These are phyloP conservation scores for Pseudogymnoascus verrucosus DNA, from an alignment of 2,329 filamentous ascomycete species.

Conservation along the genomic window DNA sequence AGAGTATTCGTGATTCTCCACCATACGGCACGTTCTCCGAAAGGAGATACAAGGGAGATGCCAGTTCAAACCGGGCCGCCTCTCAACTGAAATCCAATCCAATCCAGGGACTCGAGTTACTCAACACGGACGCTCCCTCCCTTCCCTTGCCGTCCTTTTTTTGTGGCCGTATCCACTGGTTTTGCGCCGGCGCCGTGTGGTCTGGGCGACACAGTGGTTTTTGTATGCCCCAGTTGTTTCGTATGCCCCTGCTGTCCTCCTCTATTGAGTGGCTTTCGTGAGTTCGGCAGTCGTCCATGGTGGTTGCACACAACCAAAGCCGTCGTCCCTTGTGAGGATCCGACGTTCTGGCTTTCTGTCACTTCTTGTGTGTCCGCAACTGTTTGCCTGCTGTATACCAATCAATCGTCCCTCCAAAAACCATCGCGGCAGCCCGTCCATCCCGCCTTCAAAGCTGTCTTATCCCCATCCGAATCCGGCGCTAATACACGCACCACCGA, in stretches of 20 bases:
- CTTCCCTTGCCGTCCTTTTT: not conserved
- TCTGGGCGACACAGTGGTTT: not conserved
- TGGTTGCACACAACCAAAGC: not conserved
- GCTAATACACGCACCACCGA: not conserved
- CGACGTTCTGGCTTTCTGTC: not conserved
- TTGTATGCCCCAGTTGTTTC: not conserved
- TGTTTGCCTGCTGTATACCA: not conserved
- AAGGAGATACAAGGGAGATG: not conserved
- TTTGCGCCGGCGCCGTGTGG: not conserved
- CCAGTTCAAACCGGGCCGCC: not conserved
- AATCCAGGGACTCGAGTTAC: constrained; percentile 3
- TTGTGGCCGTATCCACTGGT: not conserved
- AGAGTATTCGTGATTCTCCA: not conserved
- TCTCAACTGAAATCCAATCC: not conserved
- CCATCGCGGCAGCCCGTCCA: not conserved
- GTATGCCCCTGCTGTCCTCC: not conserved
- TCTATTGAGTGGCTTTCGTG: not conserved
- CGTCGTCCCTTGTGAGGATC: not conserved
- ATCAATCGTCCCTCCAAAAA: not conserved
- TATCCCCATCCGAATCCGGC: constrained; percentile 4
- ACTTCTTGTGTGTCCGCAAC: not conserved
- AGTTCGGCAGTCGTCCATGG: not conserved
- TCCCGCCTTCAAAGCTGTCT: constrained; percentile 2
- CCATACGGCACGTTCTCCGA: constrained; percentile 1
- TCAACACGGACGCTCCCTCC: not conserved